Evolutionary conservation across 2,329 filamentous ascomycete genomes (phyloP).

Genomic region (Ophiosphaerella herpotricha): DNA sequence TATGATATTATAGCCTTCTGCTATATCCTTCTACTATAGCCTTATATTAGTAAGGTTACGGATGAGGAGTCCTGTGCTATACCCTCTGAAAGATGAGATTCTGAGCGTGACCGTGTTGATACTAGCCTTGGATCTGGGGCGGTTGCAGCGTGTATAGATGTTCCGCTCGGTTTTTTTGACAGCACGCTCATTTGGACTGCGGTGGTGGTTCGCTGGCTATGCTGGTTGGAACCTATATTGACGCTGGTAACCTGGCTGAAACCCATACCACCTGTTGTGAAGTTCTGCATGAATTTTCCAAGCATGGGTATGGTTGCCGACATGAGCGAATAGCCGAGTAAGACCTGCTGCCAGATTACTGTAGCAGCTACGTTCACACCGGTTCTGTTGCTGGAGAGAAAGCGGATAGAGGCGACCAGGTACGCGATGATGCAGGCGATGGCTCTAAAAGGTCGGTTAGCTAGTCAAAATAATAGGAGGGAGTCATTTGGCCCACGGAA

Average conservation of each 20-base stretch:
- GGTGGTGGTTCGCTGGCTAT: neutral
- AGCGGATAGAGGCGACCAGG: constrained; percentile 1
- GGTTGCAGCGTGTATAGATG: neutral
- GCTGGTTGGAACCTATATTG: neutral
- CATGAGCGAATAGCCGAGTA: constrained; percentile 7
- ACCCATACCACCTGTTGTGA: constrained; percentile 3
- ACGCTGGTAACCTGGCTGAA: neutral
- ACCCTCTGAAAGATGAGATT: neutral
- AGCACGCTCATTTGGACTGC: neutral
- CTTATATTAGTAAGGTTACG: constrained; percentile 1
- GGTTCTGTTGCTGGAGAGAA: neutral
- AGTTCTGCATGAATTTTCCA: constrained; percentile 4
- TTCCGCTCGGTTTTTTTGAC: neutral
- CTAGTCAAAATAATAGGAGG: neutral
- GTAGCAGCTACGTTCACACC: constrained; percentile 8
- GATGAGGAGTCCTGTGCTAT: constrained; percentile 1
- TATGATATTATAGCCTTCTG: too few species aligned
- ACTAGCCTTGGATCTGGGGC: neutral
- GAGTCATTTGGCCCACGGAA: constrained; percentile 3
- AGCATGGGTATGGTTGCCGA: constrained; percentile 9
- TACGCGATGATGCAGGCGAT: constrained; percentile 3
- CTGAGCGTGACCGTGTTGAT: neutral
- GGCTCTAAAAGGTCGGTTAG: too few species aligned
- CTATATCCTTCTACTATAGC: neutral
- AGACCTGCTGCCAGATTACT: constrained; percentile 5